Percentiles rank a stretch among this genome's conserved stretches.
Evolutionary conservation across 257 asterid species (phyloP).

Genomic region (Prunella vulgaris): DNA sequence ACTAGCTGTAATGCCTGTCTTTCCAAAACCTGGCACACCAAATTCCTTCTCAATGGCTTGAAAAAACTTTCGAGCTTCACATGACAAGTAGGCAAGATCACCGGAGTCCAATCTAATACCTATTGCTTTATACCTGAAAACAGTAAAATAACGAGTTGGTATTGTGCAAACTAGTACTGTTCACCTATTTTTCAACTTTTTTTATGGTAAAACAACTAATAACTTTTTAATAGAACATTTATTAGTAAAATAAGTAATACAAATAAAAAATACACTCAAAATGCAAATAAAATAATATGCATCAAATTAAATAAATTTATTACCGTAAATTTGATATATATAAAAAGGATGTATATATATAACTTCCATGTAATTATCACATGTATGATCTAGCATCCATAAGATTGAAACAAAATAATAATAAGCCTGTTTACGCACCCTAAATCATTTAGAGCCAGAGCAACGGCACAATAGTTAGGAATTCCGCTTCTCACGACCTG

Average conservation of each 20-base stretch:
- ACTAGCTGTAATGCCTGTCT: slow-evolving; percentile 79
- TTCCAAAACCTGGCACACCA: slow-evolving; percentile 60
- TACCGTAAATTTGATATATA: background rate
- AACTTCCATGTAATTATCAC: background rate
- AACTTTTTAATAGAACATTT: too few species aligned
- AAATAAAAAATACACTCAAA: too few species aligned
- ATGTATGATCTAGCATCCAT: slow-evolving; percentile 7
- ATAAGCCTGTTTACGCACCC: slow-evolving; percentile 58
- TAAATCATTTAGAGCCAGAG: slow-evolving; percentile 81
- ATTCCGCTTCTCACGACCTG: slow-evolving; percentile 96
- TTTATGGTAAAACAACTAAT: too few species aligned
- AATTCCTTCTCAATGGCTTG: slow-evolving; percentile 68
- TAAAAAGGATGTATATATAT: too few species aligned
- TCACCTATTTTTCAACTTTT: too few species aligned
- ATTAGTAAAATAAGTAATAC: too few species aligned
- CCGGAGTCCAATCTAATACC: slow-evolving; percentile 98
- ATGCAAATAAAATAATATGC: background rate
- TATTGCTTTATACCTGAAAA: slow-evolving; percentile 70
- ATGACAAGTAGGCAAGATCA: slow-evolving; percentile 91
- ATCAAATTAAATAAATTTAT: slow-evolving; percentile 8
- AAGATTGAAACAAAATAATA: slow-evolving; percentile 12
- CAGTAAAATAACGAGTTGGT: background rate
- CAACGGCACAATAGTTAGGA: slow-evolving; percentile 98
- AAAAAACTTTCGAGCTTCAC: slow-evolving; percentile 73
- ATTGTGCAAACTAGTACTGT: too few species aligned